Conservation (phyloP, 78 protist species). For the Tieghemostelium lacteum region DNA sequence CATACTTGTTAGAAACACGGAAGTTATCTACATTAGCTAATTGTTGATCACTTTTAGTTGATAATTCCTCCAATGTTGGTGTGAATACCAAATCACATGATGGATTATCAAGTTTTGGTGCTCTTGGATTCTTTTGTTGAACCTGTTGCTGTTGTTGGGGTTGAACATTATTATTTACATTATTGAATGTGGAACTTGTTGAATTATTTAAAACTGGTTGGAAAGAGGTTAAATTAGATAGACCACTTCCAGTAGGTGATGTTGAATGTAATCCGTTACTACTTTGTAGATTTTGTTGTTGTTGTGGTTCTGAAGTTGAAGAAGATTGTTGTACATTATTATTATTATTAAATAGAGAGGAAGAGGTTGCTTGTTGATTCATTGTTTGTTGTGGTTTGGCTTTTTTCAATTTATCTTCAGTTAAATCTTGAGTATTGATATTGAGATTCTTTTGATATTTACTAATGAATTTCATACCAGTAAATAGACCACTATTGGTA, state of each 20-base stretch:
- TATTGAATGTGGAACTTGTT: not conserved
- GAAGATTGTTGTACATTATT: constrained; percentile 5
- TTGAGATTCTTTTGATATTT: constrained; percentile 38
- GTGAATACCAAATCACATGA: not conserved
- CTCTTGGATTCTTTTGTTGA: constrained; percentile 33
- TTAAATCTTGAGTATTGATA: constrained; percentile 47
- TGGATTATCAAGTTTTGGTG: constrained; percentile 70
- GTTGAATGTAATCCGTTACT: not conserved
- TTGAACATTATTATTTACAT: not conserved
- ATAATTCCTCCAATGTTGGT: constrained; percentile 53
- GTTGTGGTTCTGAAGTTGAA: not conserved
- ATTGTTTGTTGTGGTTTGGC: not conserved
- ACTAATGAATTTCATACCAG: constrained; percentile 32
- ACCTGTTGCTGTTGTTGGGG: not conserved
- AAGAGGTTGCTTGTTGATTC: too few species aligned
- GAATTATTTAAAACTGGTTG: not conserved
- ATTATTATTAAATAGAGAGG: not conserved
- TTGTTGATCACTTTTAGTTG: not conserved
- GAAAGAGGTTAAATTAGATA: not conserved
- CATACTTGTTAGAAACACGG: constrained; percentile 15
- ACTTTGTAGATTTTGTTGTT: constrained; percentile 1
- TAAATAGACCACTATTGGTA: not conserved
- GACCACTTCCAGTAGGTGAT: not conserved
- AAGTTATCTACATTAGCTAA: constrained; percentile 1
- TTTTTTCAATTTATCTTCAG: constrained; percentile 34